These are phyloP conservation scores for Dryas octopetala DNA, from an alignment of 306 rosid genomes.

Conservation along the genomic window DNA sequence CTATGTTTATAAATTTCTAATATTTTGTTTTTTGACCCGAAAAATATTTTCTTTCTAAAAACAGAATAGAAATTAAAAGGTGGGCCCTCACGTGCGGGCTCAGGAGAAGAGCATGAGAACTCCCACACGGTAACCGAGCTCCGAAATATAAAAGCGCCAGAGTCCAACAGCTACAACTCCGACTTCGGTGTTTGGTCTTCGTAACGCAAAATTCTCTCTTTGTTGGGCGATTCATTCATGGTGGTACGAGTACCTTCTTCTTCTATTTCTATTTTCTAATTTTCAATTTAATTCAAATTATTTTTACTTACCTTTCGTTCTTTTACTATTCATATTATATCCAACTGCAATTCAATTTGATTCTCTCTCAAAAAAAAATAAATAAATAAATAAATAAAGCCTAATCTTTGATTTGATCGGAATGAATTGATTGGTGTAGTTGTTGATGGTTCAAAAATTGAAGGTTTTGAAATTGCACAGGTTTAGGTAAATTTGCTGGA, in stretches of 20 bases:
- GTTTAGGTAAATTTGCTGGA: not conserved
- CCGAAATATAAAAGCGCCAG: not conserved
- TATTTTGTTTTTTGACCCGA: too few species aligned
- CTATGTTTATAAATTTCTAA: too few species aligned
- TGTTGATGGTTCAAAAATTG: not conserved
- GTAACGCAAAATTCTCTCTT: slow-evolving; percentile 1
- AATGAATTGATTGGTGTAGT: not conserved
- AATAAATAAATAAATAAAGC: too few species aligned
- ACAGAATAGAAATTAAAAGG: not conserved
- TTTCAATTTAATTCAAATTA: not conserved
- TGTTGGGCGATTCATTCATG: slow-evolving; percentile 9
- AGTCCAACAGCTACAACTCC: slow-evolving; percentile 19
- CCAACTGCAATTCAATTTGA: not conserved
- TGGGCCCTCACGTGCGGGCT: not conserved
- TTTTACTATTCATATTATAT: not conserved
- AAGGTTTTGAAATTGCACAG: not conserved
- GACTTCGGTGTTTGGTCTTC: slow-evolving; percentile 25
- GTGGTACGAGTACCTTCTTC: not conserved
- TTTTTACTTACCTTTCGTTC: not conserved
- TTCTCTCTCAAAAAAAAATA: not conserved
- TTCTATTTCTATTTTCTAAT: not conserved
- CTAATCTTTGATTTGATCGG: slow-evolving; percentile 2
- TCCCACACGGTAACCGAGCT: not conserved
- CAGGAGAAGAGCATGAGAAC: not conserved
- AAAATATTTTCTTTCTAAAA: too few species aligned